Percentiles rank a stretch among this genome's conserved stretches.
Evolutionary conservation across 768 basidiomycete species (phyloP).

Genomic region (Macrolepiota dolichaula): DNA sequence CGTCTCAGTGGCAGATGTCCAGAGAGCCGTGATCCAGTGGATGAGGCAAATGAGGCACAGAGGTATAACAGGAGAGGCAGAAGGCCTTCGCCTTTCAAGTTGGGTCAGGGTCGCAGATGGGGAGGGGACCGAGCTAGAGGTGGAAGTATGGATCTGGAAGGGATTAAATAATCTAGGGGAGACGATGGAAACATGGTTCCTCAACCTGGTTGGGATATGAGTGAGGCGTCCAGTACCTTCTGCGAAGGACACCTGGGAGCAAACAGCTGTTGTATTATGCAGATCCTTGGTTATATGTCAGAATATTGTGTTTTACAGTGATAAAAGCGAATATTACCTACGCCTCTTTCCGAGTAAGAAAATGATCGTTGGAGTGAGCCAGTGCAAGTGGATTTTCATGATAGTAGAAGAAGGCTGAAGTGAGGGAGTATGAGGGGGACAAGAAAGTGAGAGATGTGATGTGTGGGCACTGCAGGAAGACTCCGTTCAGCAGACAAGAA

Average conservation of each 20-base stretch:
- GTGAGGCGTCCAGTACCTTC: background rate
- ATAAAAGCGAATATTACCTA: too few relatives aligned
- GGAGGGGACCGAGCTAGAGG: background rate
- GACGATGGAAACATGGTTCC: background rate
- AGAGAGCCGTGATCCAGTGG: background rate
- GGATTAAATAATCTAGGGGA: background rate
- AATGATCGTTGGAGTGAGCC: background rate
- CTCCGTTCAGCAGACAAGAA: background rate
- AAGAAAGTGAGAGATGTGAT: background rate
- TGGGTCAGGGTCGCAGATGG: background rate
- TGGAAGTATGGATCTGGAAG: slow-evolving; percentile 1
- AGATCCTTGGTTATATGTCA: too few relatives aligned
- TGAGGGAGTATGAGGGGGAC: background rate
- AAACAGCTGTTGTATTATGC: background rate
- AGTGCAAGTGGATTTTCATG: background rate
- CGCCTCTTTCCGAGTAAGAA: background rate
- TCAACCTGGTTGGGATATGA: background rate
- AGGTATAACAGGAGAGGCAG: background rate
- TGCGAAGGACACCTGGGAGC: background rate
- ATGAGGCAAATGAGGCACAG: background rate
- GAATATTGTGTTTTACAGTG: too few relatives aligned
- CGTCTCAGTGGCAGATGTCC: background rate
- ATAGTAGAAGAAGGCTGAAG: background rate
- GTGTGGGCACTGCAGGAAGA: background rate
- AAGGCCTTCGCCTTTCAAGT: background rate